Conservation (phyloP, 2,329 filamentous ascomycete species). For the Xylariaceae sp. region DNA sequence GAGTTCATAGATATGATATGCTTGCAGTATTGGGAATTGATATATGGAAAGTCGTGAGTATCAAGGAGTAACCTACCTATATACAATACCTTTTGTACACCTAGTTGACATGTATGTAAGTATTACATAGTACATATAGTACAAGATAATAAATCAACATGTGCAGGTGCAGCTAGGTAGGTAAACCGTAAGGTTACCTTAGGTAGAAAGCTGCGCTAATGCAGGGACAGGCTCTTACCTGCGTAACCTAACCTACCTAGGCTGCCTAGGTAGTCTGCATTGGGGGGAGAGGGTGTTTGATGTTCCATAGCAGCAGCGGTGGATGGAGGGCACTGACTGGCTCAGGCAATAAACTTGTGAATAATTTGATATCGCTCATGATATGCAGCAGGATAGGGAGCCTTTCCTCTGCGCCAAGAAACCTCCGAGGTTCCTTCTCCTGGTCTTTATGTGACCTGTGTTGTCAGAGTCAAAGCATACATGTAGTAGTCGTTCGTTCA, state of each 20-base stretch:
- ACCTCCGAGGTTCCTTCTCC: no score
- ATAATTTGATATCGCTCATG: not conserved
- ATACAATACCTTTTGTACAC: no score
- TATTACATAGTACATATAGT: no score
- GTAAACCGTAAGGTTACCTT: no score
- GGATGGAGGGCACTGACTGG: not conserved
- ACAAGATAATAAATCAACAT: no score
- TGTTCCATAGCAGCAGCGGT: constrained; percentile 16
- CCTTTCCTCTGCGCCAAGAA: not conserved
- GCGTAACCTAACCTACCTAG: no score
- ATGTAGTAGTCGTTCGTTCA: not conserved
- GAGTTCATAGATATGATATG: no score
- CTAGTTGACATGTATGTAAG: no score
- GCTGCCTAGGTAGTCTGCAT: constrained; percentile 14
- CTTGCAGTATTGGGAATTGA: no score
- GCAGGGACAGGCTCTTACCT: constrained; percentile 21
- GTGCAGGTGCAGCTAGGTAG: no score
- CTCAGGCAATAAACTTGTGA: not conserved
- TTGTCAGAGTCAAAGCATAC: not conserved
- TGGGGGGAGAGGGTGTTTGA: constrained; percentile 11
- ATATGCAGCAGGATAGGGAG: not conserved
- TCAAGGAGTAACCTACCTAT: no score
- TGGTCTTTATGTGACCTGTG: not conserved
- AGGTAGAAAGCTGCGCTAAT: constrained; percentile 21
- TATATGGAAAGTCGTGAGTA: no score